Percentiles rank a stretch among this genome's conserved stretches.
Evolutionary conservation across 371 early-diverging fungal genomes (phyloP).

Genomic region (Rhizopus delemar): DNA sequence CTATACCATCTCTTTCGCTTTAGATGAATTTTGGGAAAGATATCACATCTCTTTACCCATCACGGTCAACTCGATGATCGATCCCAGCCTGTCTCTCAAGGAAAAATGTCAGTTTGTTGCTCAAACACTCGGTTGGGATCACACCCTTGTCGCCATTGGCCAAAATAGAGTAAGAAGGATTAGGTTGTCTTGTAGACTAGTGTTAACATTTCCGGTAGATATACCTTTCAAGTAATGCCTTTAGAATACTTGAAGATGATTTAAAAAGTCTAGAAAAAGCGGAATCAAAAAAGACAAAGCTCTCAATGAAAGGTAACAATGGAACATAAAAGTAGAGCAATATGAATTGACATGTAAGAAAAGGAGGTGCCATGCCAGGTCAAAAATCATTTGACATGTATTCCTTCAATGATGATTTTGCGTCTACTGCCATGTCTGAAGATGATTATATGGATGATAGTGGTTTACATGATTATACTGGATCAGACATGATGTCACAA

Average conservation of each 20-base stretch:
- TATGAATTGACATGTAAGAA: not conserved
- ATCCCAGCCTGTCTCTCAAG: conserved; percentile 33
- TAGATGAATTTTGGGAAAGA: conserved; percentile 67
- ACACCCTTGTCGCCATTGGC: conserved; percentile 66
- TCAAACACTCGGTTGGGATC: conserved; percentile 63
- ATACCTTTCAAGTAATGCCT: conserved; percentile 73
- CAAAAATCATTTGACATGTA: conserved; percentile 33
- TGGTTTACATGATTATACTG: conserved; percentile 25
- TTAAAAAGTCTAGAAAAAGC: conserved; percentile 49
- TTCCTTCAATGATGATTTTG: conserved; percentile 39
- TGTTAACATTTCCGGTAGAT: conserved; percentile 33
- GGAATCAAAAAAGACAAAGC: conserved; percentile 50
- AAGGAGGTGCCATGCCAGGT: conserved; percentile 5
- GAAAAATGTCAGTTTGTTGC: conserved; percentile 58
- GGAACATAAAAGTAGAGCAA: conserved; percentile 2
- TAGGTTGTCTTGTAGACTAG: not conserved
- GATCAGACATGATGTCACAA: conserved; percentile 24
- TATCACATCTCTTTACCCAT: conserved; percentile 60
- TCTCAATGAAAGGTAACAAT: conserved; percentile 21
- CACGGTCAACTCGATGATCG: conserved; percentile 45
- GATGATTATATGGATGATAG: conserved; percentile 32
- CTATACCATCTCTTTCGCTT: conserved; percentile 51
- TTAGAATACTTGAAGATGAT: conserved; percentile 70
- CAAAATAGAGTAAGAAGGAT: conserved; percentile 40
- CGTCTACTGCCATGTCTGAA: conserved; percentile 37